phyloP scores from a whole-genome alignment of 257 asterid species.

The Solanum chilense region DNA sequence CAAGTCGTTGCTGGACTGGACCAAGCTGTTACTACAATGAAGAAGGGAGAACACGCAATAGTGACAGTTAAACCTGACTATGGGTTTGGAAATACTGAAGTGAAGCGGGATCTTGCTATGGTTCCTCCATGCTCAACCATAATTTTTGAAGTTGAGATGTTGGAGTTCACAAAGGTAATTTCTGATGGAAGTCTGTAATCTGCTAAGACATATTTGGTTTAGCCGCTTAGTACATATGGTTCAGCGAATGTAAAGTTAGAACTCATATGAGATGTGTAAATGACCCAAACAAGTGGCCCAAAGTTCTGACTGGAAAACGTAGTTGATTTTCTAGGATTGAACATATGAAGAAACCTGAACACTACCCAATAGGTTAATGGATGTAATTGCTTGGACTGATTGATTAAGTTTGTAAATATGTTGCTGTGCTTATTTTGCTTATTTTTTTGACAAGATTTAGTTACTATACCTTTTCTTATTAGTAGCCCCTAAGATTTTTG shows the following conservation, averaged over 20 bases:
- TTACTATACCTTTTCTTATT: background rate
- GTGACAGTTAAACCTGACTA: slow-evolving; percentile 51
- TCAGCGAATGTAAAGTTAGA: background rate
- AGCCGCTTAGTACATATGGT: background rate
- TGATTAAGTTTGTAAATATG: background rate
- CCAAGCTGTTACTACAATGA: slow-evolving; percentile 56
- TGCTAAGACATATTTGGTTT: background rate
- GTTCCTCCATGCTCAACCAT: slow-evolving; percentile 53
- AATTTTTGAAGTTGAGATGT: slow-evolving; percentile 61
- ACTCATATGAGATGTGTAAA: background rate
- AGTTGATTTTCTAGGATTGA: background rate
- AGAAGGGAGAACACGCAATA: slow-evolving; percentile 45
- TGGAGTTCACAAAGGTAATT: slow-evolving; percentile 55
- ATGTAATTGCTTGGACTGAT: background rate
- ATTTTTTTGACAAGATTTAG: background rate
- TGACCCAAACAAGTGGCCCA: background rate
- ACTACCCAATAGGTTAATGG: background rate
- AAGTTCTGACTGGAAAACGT: background rate
- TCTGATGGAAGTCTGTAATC: background rate
- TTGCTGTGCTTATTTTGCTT: background rate
- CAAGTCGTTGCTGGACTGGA: slow-evolving; percentile 58
- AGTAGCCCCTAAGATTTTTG: background rate
- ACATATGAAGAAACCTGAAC: background rate
- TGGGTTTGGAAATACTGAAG: slow-evolving; percentile 45
- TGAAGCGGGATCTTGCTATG: slow-evolving; percentile 33